Conservation (phyloP, 2,329 filamentous ascomycete species). For the Didymosphaeria variabile region DNA sequence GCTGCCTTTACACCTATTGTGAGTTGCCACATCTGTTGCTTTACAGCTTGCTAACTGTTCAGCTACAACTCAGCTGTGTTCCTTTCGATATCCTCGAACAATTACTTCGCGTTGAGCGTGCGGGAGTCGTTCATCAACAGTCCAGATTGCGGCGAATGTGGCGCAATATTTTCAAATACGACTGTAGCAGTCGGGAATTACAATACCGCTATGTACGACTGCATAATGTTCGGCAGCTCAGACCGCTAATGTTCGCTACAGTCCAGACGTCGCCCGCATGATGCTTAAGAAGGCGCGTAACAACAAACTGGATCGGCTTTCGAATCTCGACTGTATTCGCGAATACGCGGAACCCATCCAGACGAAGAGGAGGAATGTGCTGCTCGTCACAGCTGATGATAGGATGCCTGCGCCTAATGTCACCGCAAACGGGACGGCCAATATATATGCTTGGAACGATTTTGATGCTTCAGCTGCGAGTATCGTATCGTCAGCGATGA, state of each 20-base stretch:
- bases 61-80: conserved; percentile 39
- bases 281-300: conserved; percentile 12
- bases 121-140: conserved; percentile 22
- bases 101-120: conserved; percentile 25
- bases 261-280: background rate
- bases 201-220: background rate
- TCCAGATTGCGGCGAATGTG: conserved; percentile 12
- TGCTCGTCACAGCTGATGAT: conserved; percentile 18
- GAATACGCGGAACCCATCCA: conserved; percentile 23
- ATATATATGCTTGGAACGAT: background rate
- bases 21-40: background rate
- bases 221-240: background rate
- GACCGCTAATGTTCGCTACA: background rate
- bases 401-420: conserved; percentile 13
- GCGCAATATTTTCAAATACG: background rate
- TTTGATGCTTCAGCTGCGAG: background rate
- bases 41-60: background rate
- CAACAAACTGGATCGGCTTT: conserved; percentile 16
- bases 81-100: conserved; percentile 21
- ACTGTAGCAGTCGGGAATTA: background rate
- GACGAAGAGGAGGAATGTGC: conserved; percentile 18
- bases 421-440: background rate
- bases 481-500: background rate
- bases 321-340: conserved; percentile 26
- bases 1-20: conserved; percentile 22